These are phyloP conservation scores for Syzygium aromaticum DNA, from an alignment of 345 rosid species.

Conservation along the genomic window DNA sequence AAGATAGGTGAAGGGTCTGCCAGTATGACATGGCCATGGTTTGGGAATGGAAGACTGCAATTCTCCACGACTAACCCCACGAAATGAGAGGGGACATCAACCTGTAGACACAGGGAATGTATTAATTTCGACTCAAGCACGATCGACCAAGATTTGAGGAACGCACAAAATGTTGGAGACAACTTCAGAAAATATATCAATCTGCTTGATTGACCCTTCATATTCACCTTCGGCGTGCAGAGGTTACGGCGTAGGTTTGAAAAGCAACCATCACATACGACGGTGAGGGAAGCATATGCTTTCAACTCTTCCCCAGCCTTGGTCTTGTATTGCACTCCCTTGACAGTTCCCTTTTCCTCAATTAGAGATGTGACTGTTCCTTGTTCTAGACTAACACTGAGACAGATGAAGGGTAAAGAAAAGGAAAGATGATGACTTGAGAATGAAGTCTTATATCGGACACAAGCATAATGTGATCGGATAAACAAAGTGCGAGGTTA, in stretches of 20 bases:
- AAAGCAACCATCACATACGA: slow-evolving; percentile 33
- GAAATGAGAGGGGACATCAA: slow-evolving; percentile 46
- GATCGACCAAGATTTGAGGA: background rate
- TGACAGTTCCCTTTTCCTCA: slow-evolving; percentile 25
- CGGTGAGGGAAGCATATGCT: slow-evolving; percentile 26
- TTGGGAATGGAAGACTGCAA: slow-evolving; percentile 41
- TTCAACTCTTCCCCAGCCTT: slow-evolving; percentile 13
- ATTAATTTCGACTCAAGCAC: background rate
- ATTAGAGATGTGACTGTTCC: slow-evolving; percentile 29
- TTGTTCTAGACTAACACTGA: slow-evolving; percentile 44
- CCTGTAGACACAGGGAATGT: slow-evolving; percentile 19
- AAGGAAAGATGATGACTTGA: background rate
- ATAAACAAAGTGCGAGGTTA: background rate
- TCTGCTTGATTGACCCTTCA: background rate
- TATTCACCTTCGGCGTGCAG: slow-evolving; percentile 24
- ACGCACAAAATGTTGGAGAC: background rate
- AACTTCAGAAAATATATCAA: background rate
- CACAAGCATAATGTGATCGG: background rate
- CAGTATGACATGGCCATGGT: slow-evolving; percentile 47
- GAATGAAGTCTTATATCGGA: background rate
- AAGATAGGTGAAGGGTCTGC: slow-evolving; percentile 51
- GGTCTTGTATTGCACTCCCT: slow-evolving; percentile 28
- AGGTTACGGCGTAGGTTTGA: slow-evolving; percentile 31
- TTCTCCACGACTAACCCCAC: slow-evolving; percentile 62
- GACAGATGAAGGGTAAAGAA: background rate